Evolutionary conservation across 139 green algal species (phyloP), one percentile per base, ranked within the genome.

Genomic region (Limnomonas spitsbergensis): DNA sequence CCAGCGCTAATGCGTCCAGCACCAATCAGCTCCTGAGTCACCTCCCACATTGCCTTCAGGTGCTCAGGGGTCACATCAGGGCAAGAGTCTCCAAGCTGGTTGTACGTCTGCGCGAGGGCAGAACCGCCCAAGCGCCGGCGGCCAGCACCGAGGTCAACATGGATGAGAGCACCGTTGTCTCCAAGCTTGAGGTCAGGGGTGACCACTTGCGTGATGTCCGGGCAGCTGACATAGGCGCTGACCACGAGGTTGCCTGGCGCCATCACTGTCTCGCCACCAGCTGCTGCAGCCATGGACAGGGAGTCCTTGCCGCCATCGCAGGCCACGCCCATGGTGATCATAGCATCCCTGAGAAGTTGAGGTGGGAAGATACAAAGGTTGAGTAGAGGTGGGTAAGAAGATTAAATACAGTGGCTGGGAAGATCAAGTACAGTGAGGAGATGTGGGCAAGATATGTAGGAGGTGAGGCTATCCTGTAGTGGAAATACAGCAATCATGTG

Each of bases 271-370:
- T 99, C 95, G 2, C 87, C 89, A 40, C 78, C 90, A 2, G 93
- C 93, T 3, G 77, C 75, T 0, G 95, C 96, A 0, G 96, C 96
- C 96, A 99, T 99, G 67, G 93, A 98, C 3, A 99, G 88, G 27
- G 86, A 94, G 88, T 99, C 96, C 88, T 99, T 99, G 75, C 96
- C 96, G 76, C 96, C 96, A 78, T 99, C 96, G 73, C 95, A 95
- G 0, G 95, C 96, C 36, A 98, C 79, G 24, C 85, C 88, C 27
- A 98, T 86, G 38, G 90, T 78, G n/a, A 97, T 80, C 91, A 97
- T 97, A 4, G 88, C 83, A 47, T 96, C 91, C 14, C 86, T n/a
- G n/a, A n/a, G n/a, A n/a, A n/a, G n/a, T n/a, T n/a, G n/a, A n/a
- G n/a, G n/a, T n/a, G n/a, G n/a, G n/a, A n/a, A n/a, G n/a, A n/a